phyloP scores from a whole-genome alignment of 768 basidiomycete species.

The Lentinula detonsa region DNA sequence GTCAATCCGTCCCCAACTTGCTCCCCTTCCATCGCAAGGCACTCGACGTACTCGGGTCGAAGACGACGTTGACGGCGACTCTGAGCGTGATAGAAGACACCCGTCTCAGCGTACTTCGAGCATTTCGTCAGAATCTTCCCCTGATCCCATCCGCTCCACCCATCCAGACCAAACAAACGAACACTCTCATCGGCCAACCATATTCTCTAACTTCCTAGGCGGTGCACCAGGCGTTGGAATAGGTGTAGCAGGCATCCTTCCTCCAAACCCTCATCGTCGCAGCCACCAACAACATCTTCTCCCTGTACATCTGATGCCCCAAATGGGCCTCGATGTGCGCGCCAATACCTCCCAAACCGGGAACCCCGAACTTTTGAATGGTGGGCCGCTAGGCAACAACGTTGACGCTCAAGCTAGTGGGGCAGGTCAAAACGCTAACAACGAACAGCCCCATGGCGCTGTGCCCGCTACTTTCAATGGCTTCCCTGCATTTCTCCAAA shows the following conservation, averaged over 20 bases:
- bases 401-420: not conserved
- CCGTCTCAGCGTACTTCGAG: conserved; percentile 48
- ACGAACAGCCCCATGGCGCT: not conserved
- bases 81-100: conserved; percentile 54
- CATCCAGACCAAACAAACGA: not conserved
- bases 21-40: conserved; percentile 9
- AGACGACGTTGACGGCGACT: conserved; percentile 47
- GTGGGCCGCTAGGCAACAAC: not conserved
- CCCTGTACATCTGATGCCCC: not conserved
- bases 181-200: not conserved
- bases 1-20: conserved; percentile 15
- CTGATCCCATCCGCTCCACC: conserved; percentile 6
- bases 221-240: not conserved
- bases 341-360: not conserved
- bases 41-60: conserved; percentile 51
- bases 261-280: not conserved
- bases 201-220: not conserved
- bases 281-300: not conserved
- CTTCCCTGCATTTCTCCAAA: not conserved
- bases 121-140: conserved; percentile 17
- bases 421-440: not conserved
- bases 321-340: not conserved
- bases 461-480: not conserved
- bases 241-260: not conserved
- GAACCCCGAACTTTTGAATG: not conserved